Conservation (phyloP, 495 filamentous ascomycete genomes). For the Trichoderma reesei region DNA sequence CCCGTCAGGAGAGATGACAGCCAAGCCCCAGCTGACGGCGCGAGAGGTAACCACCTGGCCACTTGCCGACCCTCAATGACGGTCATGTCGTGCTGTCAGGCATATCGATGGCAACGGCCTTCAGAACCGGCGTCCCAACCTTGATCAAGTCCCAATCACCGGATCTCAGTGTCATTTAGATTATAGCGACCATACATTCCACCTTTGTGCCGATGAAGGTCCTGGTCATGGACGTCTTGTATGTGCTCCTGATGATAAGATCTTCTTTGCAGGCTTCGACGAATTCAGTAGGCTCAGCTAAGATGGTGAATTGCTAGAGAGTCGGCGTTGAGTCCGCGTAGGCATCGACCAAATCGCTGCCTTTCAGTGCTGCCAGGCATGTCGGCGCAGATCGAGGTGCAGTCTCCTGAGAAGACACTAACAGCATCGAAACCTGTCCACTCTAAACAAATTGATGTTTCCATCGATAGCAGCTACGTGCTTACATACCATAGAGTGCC, state of each 20-base stretch:
- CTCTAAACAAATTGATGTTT: not conserved
- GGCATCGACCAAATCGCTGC: too few relatives aligned
- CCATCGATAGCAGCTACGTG: not conserved
- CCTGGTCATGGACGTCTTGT: slow-evolving; percentile 12
- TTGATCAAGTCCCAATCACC: slow-evolving; percentile 23
- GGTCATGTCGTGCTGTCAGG: slow-evolving; percentile 20
- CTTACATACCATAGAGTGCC: not conserved
- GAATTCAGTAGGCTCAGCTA: too few relatives aligned
- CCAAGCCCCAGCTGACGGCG: slow-evolving; percentile 19
- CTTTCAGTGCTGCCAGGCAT: not conserved
- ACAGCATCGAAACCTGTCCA: not conserved
- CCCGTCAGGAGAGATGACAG: slow-evolving; percentile 13
- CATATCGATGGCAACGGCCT: slow-evolving; percentile 22
- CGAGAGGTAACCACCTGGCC: slow-evolving; percentile 18
- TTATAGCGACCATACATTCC: slow-evolving; percentile 19
- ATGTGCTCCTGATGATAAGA: too few relatives aligned
- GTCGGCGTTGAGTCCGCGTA: too few relatives aligned
- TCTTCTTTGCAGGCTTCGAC: too few relatives aligned
- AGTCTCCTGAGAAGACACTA: not conserved
- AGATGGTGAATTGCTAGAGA: too few relatives aligned
- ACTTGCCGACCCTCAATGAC: slow-evolving; percentile 17
- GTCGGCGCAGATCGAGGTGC: not conserved
- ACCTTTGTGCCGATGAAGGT: slow-evolving; percentile 17
- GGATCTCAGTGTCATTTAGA: slow-evolving; percentile 15
- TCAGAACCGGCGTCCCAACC: slow-evolving; percentile 19